Percentiles rank a stretch among this genome's conserved stretches.
These are phyloP conservation scores for Hagleromyces aurorensis DNA, from an alignment of 805 yeast species.

Conservation along the genomic window DNA sequence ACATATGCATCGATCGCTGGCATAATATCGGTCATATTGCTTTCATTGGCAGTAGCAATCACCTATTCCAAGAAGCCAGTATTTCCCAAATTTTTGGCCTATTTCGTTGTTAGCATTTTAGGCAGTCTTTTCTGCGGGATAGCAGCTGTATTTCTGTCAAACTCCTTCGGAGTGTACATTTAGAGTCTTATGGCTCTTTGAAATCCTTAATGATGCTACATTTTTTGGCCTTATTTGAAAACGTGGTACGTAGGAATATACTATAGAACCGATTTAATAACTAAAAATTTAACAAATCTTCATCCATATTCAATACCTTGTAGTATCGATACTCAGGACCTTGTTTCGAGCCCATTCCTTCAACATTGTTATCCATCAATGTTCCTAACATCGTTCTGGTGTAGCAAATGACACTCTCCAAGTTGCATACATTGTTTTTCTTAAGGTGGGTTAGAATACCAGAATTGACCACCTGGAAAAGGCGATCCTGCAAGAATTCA, in stretches of 20 bases:
- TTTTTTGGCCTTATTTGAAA: too few species aligned
- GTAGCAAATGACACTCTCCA: constrained; percentile 39
- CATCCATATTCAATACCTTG: constrained; percentile 37
- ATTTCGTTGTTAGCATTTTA: constrained; percentile 19
- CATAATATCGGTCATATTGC: constrained; percentile 12
- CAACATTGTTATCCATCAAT: constrained; percentile 26
- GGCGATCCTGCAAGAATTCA: constrained; percentile 25
- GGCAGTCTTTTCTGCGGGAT: constrained; percentile 35
- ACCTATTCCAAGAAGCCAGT: constrained; percentile 13
- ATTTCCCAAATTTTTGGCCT: constrained; percentile 16
- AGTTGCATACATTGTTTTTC: constrained; percentile 36
- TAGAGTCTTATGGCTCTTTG: constrained; percentile 12
- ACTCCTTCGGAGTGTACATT: constrained; percentile 41
- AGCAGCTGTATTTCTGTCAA: constrained; percentile 35
- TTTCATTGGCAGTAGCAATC: constrained; percentile 14
- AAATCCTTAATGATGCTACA: too few species aligned
- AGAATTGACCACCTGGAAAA: constrained; percentile 29
- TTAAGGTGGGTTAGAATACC: constrained; percentile 38
- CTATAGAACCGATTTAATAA: not conserved
- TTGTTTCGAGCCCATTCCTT: constrained; percentile 23
- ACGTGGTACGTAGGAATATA: constrained; percentile 1
- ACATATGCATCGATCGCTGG: constrained; percentile 17
- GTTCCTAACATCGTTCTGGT: constrained; percentile 33
- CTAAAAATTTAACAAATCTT: constrained; percentile 36
- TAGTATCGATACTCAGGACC: constrained; percentile 21